Conservation (phyloP, 257 asterid species). For the Striga asiatica region DNA sequence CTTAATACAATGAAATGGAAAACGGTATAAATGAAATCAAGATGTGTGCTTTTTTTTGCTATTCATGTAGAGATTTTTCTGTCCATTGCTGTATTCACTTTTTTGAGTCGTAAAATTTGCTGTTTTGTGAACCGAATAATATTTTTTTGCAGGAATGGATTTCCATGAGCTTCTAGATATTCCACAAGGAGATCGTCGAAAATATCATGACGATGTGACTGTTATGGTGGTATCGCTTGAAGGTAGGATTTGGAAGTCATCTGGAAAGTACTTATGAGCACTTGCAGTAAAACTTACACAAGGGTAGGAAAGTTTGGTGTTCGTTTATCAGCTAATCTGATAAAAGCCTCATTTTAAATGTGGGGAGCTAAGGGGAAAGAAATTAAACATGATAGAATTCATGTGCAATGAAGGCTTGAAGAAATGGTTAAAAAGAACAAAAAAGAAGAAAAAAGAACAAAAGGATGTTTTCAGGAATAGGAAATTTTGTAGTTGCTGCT, state of each 20-base stretch:
- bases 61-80: not conserved
- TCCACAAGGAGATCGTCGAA: conserved; percentile 93
- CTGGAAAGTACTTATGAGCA: conserved; percentile 73
- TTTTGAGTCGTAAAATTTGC: no score
- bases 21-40: no score
- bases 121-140: conserved; percentile 9
- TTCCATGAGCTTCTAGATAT: conserved; percentile 91
- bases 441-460: not conserved
- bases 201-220: conserved; percentile 96
- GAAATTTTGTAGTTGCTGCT: conserved; percentile 62
- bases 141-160: conserved; percentile 65
- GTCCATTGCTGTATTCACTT: not conserved
- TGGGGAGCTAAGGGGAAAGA: not conserved
- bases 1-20: no score
- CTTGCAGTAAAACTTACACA: not conserved
- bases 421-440: conserved; percentile 1
- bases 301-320: no score
- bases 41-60: not conserved
- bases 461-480: conserved; percentile 17
- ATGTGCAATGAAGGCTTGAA: conserved; percentile 15
- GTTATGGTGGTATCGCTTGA: conserved; percentile 96
- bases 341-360: conserved; percentile 7
- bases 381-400: conserved; percentile 15
- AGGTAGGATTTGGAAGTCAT: conserved; percentile 95
- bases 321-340: conserved; percentile 1